phyloP scores from a whole-genome alignment of 306 rosid species.

The Inga oerstediana region DNA sequence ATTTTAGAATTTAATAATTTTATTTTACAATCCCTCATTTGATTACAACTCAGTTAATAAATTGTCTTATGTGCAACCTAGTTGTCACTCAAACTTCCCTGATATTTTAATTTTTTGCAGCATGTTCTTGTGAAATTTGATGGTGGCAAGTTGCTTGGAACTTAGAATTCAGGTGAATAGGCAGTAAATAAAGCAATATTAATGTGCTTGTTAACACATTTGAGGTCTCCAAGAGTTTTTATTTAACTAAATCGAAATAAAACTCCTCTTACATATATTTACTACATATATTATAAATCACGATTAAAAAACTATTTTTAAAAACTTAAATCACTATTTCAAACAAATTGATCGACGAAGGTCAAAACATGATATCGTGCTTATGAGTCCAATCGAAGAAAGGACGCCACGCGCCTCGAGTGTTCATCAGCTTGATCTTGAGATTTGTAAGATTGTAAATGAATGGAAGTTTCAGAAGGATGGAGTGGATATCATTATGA shows the following conservation, averaged over 20 bases:
- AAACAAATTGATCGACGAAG: conserved; percentile 39
- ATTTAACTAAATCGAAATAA: no score
- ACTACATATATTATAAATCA: no score
- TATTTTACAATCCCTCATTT: fast-evolving
- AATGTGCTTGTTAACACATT: neutral
- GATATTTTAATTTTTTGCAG: no score
- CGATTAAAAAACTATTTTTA: no score
- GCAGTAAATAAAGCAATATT: conserved; percentile 62
- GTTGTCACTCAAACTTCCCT: no score
- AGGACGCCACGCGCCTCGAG: conserved; percentile 64
- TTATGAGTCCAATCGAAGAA: conserved; percentile 71
- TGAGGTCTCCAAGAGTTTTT: no score
- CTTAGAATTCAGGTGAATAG: conserved; percentile 20
- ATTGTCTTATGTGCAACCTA: no score
- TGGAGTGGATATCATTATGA: neutral
- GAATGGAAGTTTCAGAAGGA: conserved; percentile 59
- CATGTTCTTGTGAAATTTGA: conserved; percentile 58
- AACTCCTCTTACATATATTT: no score
- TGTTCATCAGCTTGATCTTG: conserved; percentile 76
- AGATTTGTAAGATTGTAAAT: conserved; percentile 71
- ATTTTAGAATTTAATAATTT: no score
- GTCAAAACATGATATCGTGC: conserved; percentile 79
- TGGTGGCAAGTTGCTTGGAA: conserved; percentile 25
- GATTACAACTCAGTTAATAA: no score
- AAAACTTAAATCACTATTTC: no score